phyloP scores from a whole-genome alignment of 345 rosid genomes.

The Linum trigynum region DNA sequence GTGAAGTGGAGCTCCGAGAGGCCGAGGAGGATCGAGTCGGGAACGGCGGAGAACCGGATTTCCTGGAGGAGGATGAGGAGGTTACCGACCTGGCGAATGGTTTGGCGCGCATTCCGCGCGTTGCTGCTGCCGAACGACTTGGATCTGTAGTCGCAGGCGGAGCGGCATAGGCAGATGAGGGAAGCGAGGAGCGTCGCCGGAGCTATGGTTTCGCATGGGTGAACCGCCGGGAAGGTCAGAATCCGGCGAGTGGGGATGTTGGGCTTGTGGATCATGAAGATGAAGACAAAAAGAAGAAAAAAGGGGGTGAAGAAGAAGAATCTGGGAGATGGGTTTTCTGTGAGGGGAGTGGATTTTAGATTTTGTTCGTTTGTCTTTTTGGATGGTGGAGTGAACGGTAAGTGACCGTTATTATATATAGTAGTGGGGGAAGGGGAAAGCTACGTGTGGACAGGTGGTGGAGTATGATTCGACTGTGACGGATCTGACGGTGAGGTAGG shows the following conservation, averaged over 20 bases:
- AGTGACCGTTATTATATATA: neutral
- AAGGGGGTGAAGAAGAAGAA: no score
- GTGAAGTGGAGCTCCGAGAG: slow-evolving; percentile 65
- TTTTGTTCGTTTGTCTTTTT: slow-evolving; percentile 9
- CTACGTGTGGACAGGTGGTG: slow-evolving; percentile 12
- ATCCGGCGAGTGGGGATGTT: slow-evolving; percentile 49
- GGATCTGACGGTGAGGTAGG: neutral
- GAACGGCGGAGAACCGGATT: slow-evolving; percentile 22
- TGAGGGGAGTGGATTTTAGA: neutral
- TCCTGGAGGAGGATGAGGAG: slow-evolving; percentile 46
- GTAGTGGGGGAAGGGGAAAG: neutral
- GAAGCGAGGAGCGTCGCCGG: slow-evolving; percentile 44
- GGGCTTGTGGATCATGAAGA: slow-evolving; percentile 28
- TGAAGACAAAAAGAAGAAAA: slow-evolving; percentile 1
- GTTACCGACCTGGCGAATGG: slow-evolving; percentile 43
- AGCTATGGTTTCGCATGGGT: slow-evolving; percentile 40
- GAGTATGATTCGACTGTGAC: neutral
- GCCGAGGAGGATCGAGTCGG: slow-evolving; percentile 28
- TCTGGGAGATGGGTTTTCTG: no score
- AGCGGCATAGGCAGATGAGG: slow-evolving; percentile 30
- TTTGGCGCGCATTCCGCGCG: slow-evolving; percentile 34
- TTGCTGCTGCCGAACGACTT: slow-evolving; percentile 35
- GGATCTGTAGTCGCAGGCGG: slow-evolving; percentile 34
- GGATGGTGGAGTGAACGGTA: slow-evolving; percentile 27
- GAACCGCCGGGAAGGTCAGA: slow-evolving; percentile 51